Conservation (phyloP, 1,284 basidiomycete species). For the Vanrija sp. region DNA sequence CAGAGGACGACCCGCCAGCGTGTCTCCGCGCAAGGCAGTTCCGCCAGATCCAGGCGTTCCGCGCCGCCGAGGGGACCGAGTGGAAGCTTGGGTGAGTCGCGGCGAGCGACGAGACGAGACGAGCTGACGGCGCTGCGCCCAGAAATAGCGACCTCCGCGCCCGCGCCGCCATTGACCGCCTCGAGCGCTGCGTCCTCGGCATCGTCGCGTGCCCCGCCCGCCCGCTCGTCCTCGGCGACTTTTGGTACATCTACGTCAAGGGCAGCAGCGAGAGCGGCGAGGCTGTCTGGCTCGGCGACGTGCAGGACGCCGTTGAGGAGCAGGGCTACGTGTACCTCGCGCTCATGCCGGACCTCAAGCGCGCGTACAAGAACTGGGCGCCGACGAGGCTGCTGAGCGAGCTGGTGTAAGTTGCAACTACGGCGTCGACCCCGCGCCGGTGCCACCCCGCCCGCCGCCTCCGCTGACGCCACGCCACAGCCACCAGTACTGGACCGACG, state of each 20-base stretch:
- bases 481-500: constrained; percentile 8
- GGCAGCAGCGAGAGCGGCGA: constrained; percentile 26
- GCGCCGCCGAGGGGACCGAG: background rate
- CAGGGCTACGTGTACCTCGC: background rate
- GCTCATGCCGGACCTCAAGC: background rate
- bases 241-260: constrained; percentile 28
- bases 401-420: background rate
- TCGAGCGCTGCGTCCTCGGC: constrained; percentile 29
- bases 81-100: background rate
- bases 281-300: constrained; percentile 28
- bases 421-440: no score
- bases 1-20: constrained; percentile 23
- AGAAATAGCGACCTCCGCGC: background rate
- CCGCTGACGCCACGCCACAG: background rate
- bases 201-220: constrained; percentile 25
- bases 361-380: constrained; percentile 1
- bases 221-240: constrained; percentile 35
- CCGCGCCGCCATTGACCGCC: constrained; percentile 14
- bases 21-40: constrained; percentile 37
- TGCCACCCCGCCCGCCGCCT: no score
- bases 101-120: background rate
- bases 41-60: constrained; percentile 30
- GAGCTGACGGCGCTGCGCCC: background rate
- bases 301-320: constrained; percentile 1
- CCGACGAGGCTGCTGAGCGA: background rate